Conservation (phyloP, 371 early-diverging fungal species). For the Mortierella polycephala region DNA sequence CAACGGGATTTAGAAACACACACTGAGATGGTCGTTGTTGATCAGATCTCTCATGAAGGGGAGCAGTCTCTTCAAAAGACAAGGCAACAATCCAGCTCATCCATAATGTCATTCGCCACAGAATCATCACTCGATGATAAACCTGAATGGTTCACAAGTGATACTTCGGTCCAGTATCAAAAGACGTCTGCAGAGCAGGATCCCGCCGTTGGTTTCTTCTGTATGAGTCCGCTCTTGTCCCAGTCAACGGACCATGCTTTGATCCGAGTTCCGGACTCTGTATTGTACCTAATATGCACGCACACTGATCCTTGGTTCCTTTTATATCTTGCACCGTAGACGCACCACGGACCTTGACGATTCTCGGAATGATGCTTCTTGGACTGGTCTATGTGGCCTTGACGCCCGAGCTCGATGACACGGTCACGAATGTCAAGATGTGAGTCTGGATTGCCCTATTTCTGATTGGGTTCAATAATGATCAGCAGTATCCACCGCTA, state of each 20-base stretch:
- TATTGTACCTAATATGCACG: neutral
- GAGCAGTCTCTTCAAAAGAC: constrained; percentile 13
- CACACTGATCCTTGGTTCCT: neutral
- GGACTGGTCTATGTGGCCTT: constrained; percentile 57
- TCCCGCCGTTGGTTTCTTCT: constrained; percentile 53
- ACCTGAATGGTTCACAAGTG: constrained; percentile 50
- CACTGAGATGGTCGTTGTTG: constrained; percentile 10
- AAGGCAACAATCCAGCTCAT: constrained; percentile 37
- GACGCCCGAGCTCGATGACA: constrained; percentile 54
- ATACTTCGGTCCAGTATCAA: constrained; percentile 50
- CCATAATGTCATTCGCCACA: constrained; percentile 30
- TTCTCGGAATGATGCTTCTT: constrained; percentile 51
- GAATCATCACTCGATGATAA: constrained; percentile 41
- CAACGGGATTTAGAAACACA: neutral
- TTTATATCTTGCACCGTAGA: constrained; percentile 21
- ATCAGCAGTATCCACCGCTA: too few species aligned
- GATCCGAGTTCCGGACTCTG: neutral
- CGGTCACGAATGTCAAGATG: constrained; percentile 54
- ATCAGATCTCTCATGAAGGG: constrained; percentile 8
- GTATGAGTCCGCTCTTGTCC: constrained; percentile 13
- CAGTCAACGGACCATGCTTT: neutral
- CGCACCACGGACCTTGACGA: constrained; percentile 49
- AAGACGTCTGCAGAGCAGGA: constrained; percentile 48
- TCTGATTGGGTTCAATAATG: too few species aligned
- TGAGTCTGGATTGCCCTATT: constrained; percentile 19